These are phyloP conservation scores for Pyrus bretschneideri DNA, from an alignment of 306 rosid genomes.

Conservation along the genomic window DNA sequence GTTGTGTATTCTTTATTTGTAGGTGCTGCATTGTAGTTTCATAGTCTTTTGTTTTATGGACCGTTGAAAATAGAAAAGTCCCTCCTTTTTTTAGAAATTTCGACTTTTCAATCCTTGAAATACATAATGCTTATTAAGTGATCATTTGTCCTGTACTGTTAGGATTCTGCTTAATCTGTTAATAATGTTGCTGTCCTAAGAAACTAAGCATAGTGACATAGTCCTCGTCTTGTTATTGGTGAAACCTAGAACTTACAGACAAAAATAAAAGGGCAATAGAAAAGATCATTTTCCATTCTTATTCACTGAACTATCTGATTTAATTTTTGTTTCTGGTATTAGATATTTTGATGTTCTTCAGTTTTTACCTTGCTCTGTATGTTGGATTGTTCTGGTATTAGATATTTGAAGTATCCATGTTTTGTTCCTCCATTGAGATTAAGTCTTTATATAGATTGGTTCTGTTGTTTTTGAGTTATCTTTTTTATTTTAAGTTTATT, in stretches of 20 bases:
- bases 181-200: not conserved
- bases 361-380: not conserved
- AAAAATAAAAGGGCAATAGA: not conserved
- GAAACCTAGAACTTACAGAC: not conserved
- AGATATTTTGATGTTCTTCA: not conserved
- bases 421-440: not conserved
- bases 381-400: not conserved
- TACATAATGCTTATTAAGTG: too few relatives aligned
- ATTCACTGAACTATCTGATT: not conserved
- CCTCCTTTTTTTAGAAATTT: too few relatives aligned
- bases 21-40: too few relatives aligned
- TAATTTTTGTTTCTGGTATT: not conserved
- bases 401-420: not conserved
- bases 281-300: not conserved
- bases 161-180: too few relatives aligned
- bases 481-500: slow-evolving; percentile 14
- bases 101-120: too few relatives aligned
- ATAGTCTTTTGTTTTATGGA: too few relatives aligned
- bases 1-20: too few relatives aligned
- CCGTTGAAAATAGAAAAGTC: too few relatives aligned
- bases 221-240: not conserved
- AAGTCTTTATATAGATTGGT: not conserved
- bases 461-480: not conserved
- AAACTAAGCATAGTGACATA: not conserved
- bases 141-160: too few relatives aligned